Evolutionary conservation across 495 filamentous ascomycete genomes (phyloP).

Genomic region (Neurospora pannonica): DNA sequence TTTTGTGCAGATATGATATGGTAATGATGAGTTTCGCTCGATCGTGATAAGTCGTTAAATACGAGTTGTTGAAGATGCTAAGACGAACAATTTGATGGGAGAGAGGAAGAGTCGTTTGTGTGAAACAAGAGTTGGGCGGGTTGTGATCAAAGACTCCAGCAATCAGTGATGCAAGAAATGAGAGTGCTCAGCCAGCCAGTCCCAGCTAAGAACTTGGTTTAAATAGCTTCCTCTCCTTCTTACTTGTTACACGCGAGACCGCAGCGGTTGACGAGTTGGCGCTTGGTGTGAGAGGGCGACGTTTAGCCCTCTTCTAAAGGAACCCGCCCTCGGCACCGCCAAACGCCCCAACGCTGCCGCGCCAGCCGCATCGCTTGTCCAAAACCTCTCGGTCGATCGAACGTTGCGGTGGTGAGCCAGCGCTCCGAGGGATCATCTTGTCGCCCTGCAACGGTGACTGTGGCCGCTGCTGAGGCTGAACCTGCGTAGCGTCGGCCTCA

Average conservation of each 20-base stretch:
- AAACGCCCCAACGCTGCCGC: constrained; percentile 47
- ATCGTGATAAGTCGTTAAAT: background rate
- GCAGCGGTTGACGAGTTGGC: background rate
- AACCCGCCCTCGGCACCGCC: constrained; percentile 33
- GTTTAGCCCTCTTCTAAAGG: constrained; percentile 11
- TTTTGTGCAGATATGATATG: background rate
- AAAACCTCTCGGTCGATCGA: constrained; percentile 11
- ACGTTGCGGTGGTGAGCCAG: constrained; percentile 2
- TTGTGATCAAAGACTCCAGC: background rate
- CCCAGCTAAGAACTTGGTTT: background rate
- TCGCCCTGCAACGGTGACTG: background rate
- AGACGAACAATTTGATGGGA: background rate
- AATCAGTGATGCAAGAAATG: background rate
- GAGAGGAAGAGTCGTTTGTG: background rate
- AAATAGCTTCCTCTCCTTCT: background rate
- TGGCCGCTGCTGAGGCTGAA: constrained; percentile 5
- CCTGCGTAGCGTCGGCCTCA: background rate
- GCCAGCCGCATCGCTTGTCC: constrained; percentile 26
- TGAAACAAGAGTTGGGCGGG: background rate
- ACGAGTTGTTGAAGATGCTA: background rate
- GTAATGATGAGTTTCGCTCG: background rate
- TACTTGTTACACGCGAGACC: background rate
- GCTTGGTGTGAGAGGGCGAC: background rate
- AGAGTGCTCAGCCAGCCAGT: background rate
- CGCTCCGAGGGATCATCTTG: background rate